phyloP scores from a whole-genome alignment of 1,284 basidiomycete species.

The Cystobasidiaceae sp. region DNA sequence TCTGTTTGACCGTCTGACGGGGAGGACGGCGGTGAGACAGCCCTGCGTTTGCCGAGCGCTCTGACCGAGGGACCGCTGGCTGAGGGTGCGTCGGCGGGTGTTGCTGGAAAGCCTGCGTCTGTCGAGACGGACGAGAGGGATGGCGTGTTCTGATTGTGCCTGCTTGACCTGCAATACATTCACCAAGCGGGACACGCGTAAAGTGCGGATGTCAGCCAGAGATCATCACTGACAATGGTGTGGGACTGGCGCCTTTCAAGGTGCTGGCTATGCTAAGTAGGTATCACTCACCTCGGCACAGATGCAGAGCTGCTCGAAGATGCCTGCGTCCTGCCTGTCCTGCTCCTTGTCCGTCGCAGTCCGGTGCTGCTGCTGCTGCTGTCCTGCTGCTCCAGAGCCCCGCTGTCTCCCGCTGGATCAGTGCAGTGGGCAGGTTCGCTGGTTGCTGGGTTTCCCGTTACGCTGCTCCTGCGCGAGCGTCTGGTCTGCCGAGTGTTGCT shows the following conservation, averaged over 20 bases:
- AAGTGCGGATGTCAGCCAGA: too few species aligned
- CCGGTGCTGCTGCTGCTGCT: not conserved
- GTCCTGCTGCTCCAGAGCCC: too few species aligned
- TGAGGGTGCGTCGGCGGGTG: not conserved
- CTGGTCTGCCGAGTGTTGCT: not conserved
- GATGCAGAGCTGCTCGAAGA: not conserved
- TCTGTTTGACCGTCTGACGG: not conserved
- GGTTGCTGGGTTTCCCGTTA: too few species aligned
- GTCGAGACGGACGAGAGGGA: not conserved
- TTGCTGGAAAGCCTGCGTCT: not conserved
- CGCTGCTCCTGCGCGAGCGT: not conserved
- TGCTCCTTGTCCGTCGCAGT: not conserved
- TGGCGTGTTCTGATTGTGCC: not conserved
- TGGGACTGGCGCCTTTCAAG: too few species aligned
- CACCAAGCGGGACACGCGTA: too few species aligned
- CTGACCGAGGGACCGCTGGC: slow-evolving; percentile 26
- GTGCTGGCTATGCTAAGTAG: too few species aligned
- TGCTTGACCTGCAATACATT: not conserved
- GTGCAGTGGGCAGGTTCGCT: too few species aligned
- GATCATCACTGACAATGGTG: too few species aligned
- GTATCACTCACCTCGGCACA: not conserved
- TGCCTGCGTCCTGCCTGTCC: not conserved
- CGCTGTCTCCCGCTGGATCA: too few species aligned
- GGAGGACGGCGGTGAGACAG: slow-evolving; percentile 33
- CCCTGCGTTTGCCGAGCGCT: slow-evolving; percentile 39